phyloP scores from a whole-genome alignment of 1,139 yeast species.

The Lodderomyces elongisporus region DNA sequence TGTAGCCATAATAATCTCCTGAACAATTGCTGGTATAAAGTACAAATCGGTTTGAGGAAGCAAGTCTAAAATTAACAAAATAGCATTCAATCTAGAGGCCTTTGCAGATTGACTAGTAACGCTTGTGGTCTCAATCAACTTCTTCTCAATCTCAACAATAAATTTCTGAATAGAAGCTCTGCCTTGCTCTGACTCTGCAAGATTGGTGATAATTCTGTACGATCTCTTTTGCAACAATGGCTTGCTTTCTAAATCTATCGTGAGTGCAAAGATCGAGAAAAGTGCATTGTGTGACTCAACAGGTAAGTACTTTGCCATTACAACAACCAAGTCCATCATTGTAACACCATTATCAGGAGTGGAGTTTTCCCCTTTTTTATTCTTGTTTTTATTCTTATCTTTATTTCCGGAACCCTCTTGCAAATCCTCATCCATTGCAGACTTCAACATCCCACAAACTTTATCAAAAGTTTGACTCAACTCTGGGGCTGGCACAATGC shows the following conservation, averaged over 20 bases:
- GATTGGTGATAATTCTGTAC: slow-evolving; percentile 69
- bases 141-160: slow-evolving; percentile 54
- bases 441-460: slow-evolving; percentile 72
- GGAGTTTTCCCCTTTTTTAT: slow-evolving; percentile 11
- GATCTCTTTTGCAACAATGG: slow-evolving; percentile 84
- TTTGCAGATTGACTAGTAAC: slow-evolving; percentile 70
- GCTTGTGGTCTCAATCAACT: slow-evolving; percentile 55
- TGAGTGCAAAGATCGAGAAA: slow-evolving; percentile 68
- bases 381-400: too few relatives aligned
- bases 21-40: slow-evolving; percentile 75
- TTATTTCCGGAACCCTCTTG: slow-evolving; percentile 21
- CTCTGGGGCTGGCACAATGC: slow-evolving; percentile 64
- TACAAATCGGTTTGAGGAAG: slow-evolving; percentile 61
- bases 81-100: slow-evolving; percentile 71
- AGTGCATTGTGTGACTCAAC: slow-evolving; percentile 64
- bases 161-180: slow-evolving; percentile 45
- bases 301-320: slow-evolving; percentile 82
- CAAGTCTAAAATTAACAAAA: slow-evolving; percentile 53
- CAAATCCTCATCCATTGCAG: slow-evolving; percentile 65
- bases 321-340: slow-evolving; percentile 85
- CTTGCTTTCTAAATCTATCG: slow-evolving; percentile 51
- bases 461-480: slow-evolving; percentile 75
- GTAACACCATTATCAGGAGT: slow-evolving; percentile 65
- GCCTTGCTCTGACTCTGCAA: slow-evolving; percentile 70
- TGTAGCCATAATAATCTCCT: slow-evolving; percentile 88